A percentile compares a stretch with the other conserved stretches of the same genome.
Conservation (phyloP, 805 yeast species). For the Yarrowia divulgata region DNA sequence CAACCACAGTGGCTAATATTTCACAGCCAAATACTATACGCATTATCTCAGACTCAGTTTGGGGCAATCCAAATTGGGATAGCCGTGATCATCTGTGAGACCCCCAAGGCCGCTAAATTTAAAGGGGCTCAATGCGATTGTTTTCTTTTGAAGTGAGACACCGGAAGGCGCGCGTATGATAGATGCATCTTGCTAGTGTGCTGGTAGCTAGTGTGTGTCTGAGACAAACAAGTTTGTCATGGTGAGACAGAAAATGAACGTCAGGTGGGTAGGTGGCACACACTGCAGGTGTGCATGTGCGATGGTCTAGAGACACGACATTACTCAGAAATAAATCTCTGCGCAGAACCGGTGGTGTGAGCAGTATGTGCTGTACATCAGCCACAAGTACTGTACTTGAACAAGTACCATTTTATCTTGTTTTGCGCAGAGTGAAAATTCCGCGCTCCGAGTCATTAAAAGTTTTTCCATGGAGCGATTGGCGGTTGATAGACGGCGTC, state of each 20-base stretch:
- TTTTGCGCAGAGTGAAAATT: too few relatives aligned
- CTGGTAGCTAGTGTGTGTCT: not conserved
- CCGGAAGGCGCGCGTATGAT: not conserved
- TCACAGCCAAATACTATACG: too few relatives aligned
- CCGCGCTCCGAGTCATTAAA: not conserved
- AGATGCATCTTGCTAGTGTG: not conserved
- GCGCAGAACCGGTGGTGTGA: too few relatives aligned
- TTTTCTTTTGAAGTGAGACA: not conserved
- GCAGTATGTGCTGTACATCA: too few relatives aligned
- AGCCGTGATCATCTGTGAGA: not conserved
- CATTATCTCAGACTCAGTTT: too few relatives aligned
- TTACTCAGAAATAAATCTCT: too few relatives aligned
- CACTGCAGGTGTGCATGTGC: not conserved
- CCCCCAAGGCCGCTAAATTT: not conserved
- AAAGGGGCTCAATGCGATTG: slow-evolving; percentile 28
- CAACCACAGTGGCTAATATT: too few relatives aligned
- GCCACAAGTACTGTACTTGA: too few relatives aligned
- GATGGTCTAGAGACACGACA: not conserved
- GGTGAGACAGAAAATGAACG: slow-evolving; percentile 25
- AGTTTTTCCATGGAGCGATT: not conserved
- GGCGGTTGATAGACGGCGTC: not conserved
- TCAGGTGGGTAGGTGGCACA: not conserved
- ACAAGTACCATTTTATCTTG: too few relatives aligned
- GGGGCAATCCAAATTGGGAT: not conserved
- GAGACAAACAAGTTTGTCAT: not conserved